phyloP scores from a whole-genome alignment of 106 monocot genomes.

The Narthecium ossifragum region DNA sequence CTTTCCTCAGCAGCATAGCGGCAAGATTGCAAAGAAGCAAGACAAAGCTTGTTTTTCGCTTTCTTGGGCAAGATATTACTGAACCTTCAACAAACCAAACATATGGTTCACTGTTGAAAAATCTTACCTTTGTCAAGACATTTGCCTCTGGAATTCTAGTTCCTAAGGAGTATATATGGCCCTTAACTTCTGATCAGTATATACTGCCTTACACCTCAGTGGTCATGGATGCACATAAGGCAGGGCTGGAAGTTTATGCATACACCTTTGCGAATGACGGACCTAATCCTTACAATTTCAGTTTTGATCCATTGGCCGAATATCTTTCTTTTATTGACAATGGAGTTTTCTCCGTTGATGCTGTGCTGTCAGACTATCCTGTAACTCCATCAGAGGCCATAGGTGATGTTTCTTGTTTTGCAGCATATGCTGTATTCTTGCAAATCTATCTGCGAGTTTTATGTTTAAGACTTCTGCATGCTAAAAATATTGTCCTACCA shows the following conservation, averaged over 20 bases:
- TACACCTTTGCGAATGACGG: constrained; percentile 69
- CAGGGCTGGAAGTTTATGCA: constrained; percentile 67
- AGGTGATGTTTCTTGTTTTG: constrained; percentile 21
- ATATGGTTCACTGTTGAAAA: constrained; percentile 55
- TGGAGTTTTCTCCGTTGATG: constrained; percentile 72
- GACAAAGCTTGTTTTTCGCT: constrained; percentile 66
- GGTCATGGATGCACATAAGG: constrained; percentile 68
- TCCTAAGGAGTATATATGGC: constrained; percentile 79
- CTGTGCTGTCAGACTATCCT: constrained; percentile 73
- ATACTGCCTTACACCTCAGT: constrained; percentile 38
- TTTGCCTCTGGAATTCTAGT: constrained; percentile 82
- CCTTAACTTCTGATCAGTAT: constrained; percentile 40
- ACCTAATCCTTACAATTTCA: constrained; percentile 57
- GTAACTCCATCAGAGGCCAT: constrained; percentile 66
- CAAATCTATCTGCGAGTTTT: no score
- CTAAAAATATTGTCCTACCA: no score
- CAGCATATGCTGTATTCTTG: background rate
- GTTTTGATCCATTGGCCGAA: constrained; percentile 69
- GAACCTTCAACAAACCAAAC: constrained; percentile 69
- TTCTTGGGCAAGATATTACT: constrained; percentile 29
- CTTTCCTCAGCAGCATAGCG: constrained; percentile 40
- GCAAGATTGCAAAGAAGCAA: constrained; percentile 25
- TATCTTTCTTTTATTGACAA: constrained; percentile 71
- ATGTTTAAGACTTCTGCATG: no score
- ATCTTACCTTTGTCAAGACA: constrained; percentile 70